Evolutionary conservation across 352 stramenopile genomes (phyloP).

Genomic region (Phytophthora pseudosyringae): DNA sequence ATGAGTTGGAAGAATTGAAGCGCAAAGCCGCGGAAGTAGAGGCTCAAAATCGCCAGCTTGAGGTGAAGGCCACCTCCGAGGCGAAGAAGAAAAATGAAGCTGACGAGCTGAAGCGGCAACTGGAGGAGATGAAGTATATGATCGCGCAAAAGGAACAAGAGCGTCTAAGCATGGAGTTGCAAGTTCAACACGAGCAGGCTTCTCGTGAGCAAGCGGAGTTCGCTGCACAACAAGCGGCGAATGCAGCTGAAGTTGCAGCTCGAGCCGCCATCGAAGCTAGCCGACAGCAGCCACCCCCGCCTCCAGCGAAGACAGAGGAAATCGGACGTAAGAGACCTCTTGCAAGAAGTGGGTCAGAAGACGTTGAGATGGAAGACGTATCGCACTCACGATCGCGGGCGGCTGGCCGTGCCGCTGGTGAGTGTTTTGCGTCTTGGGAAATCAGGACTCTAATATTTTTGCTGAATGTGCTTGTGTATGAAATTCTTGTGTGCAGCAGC

Average conservation of each 20-base stretch:
- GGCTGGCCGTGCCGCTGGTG: constrained; percentile 37
- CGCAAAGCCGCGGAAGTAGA: constrained; percentile 40
- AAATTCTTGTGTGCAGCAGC: constrained; percentile 25
- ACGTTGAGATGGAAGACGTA: constrained; percentile 69
- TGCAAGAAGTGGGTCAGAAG: constrained; percentile 36
- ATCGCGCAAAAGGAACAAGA: constrained; percentile 62
- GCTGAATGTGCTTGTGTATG: constrained; percentile 34
- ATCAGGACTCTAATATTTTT: constrained; percentile 24
- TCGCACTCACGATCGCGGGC: constrained; percentile 37
- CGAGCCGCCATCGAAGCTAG: constrained; percentile 73
- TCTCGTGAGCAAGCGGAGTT: constrained; percentile 71
- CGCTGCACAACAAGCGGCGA: constrained; percentile 63
- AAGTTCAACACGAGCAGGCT: constrained; percentile 54
- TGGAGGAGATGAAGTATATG: constrained; percentile 55
- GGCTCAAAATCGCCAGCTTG: constrained; percentile 49
- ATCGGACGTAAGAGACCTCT: constrained; percentile 54
- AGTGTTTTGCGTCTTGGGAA: constrained; percentile 27
- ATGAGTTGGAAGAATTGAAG: constrained; percentile 68
- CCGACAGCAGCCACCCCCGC: constrained; percentile 47
- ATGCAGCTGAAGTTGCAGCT: constrained; percentile 71
- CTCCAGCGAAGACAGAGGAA: constrained; percentile 36
- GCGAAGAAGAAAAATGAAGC: constrained; percentile 46
- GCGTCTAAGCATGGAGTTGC: constrained; percentile 51
- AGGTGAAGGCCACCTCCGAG: constrained; percentile 43
- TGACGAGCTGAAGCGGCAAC: constrained; percentile 43